These are phyloP conservation scores for Pseudonitzschia delicatissima DNA, from an alignment of 108 stramenopile genomes.

Conservation along the genomic window DNA sequence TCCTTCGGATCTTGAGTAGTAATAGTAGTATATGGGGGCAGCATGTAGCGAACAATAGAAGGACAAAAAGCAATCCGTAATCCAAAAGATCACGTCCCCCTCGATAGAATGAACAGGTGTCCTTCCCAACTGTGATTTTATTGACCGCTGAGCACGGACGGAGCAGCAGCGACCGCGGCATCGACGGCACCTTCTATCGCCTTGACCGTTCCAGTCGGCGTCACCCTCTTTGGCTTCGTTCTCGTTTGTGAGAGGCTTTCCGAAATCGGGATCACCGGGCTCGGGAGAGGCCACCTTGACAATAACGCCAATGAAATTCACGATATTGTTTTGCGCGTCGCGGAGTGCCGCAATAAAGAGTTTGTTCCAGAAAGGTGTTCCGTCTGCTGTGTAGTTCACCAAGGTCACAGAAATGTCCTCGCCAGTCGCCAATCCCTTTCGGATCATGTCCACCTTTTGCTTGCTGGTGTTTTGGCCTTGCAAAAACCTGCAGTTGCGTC, in stretches of 20 bases:
- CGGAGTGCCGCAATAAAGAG: conserved; percentile 95
- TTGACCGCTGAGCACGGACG: conserved; percentile 6
- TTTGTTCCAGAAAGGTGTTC: conserved; percentile 98
- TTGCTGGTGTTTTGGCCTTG: conserved; percentile 90
- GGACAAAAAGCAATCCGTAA: too few species aligned
- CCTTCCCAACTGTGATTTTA: too few species aligned
- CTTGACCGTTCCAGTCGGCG: conserved; percentile 8
- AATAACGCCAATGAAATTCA: conserved; percentile 95
- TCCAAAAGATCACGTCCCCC: too few species aligned
- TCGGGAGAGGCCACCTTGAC: conserved; percentile 72
- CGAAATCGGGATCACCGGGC: conserved; percentile 70
- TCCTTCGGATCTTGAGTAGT: too few species aligned
- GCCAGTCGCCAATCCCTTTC: conserved; percentile 73
- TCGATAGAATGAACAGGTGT: too few species aligned
- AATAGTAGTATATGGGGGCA: too few species aligned
- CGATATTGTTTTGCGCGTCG: conserved; percentile 89
- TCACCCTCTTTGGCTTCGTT: conserved; percentile 5
- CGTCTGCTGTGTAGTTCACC: conserved; percentile 94
- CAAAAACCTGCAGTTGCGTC: conserved; percentile 95
- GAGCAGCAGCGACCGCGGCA: conserved; percentile 1
- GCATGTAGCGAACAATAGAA: too few species aligned
- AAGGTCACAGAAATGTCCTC: conserved; percentile 88
- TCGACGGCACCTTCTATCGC: background rate
- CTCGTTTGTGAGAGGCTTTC: conserved; percentile 19
- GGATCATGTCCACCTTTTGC: conserved; percentile 77